Conservation (phyloP, 2,329 filamentous ascomycete genomes). For the Cladorrhinum sp. region DNA sequence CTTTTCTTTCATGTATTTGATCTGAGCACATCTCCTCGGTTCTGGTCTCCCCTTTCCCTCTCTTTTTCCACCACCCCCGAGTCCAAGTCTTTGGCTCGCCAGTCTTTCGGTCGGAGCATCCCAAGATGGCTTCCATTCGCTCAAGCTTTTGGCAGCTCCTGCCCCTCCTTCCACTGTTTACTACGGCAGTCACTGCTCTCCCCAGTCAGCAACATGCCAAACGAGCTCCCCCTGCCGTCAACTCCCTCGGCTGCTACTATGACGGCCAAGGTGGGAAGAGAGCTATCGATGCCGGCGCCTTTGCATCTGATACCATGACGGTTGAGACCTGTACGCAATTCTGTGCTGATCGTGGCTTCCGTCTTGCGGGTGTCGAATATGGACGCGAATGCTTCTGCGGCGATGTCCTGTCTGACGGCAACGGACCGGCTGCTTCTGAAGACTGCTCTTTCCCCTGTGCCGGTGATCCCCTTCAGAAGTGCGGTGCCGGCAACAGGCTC, state of each 20-base stretch:
- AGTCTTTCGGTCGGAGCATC: background rate
- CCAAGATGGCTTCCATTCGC: constrained; percentile 5
- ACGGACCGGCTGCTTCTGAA: background rate
- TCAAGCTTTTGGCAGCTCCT: constrained; percentile 6
- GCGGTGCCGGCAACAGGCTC: constrained; percentile 26
- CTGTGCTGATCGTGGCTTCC: background rate
- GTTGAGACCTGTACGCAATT: constrained; percentile 3
- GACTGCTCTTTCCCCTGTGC: constrained; percentile 27
- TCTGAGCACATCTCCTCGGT: background rate
- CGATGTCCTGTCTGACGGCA: background rate
- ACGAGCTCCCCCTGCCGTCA: background rate
- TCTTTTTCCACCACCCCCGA: background rate
- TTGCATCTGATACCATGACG: constrained; percentile 3
- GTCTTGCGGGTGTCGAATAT: background rate
- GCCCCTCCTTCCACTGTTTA: background rate
- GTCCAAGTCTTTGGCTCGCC: background rate
- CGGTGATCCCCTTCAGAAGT: constrained; percentile 25
- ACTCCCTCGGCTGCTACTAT: background rate
- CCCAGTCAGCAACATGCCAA: background rate
- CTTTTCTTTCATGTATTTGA: background rate
- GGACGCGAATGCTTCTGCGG: constrained; percentile 5
- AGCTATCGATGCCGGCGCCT: background rate
- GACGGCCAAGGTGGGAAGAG: background rate
- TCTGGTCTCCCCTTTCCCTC: background rate
- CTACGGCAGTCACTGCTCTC: background rate